Evolutionary conservation across 768 basidiomycete genomes (phyloP).

Genomic region (Macrolepiota fuliginosa): DNA sequence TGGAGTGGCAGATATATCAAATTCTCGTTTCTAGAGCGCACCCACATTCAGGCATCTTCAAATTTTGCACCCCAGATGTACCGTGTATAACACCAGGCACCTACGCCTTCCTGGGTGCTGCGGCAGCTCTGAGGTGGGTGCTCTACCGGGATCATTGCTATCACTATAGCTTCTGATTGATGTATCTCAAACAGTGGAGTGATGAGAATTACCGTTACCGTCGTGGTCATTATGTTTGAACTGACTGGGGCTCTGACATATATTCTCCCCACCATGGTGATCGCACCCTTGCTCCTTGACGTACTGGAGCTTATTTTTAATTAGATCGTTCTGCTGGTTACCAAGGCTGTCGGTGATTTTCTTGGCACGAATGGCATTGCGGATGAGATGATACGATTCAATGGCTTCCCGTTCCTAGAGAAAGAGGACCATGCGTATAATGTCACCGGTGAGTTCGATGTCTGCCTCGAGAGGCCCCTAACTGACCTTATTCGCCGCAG

Average conservation of each 20-base stretch:
- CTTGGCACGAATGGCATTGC: slow-evolving; percentile 93
- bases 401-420: slow-evolving; percentile 95
- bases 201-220: slow-evolving; percentile 95
- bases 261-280: slow-evolving; percentile 95
- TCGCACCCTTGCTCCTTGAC: slow-evolving; percentile 15
- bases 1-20: slow-evolving; percentile 1
- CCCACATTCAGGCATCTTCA: slow-evolving; percentile 83
- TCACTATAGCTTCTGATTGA: background rate
- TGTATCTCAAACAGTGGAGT: slow-evolving; percentile 61
- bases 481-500: slow-evolving; percentile 34
- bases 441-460: slow-evolving; percentile 66
- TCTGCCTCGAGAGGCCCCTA: background rate
- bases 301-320: slow-evolving; percentile 12
- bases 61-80: slow-evolving; percentile 84
- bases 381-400: slow-evolving; percentile 95
- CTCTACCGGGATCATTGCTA: background rate
- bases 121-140: slow-evolving; percentile 83
- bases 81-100: slow-evolving; percentile 99
- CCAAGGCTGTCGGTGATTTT: slow-evolving; percentile 95
- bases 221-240: slow-evolving; percentile 99
- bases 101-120: slow-evolving; percentile 96
- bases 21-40: slow-evolving; percentile 58
- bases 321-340: slow-evolving; percentile 93
- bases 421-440: slow-evolving; percentile 93
- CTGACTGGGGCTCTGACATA: slow-evolving; percentile 96